phyloP scores from a whole-genome alignment of 2,329 filamentous ascomycete species.

The Passalora sequoiae region DNA sequence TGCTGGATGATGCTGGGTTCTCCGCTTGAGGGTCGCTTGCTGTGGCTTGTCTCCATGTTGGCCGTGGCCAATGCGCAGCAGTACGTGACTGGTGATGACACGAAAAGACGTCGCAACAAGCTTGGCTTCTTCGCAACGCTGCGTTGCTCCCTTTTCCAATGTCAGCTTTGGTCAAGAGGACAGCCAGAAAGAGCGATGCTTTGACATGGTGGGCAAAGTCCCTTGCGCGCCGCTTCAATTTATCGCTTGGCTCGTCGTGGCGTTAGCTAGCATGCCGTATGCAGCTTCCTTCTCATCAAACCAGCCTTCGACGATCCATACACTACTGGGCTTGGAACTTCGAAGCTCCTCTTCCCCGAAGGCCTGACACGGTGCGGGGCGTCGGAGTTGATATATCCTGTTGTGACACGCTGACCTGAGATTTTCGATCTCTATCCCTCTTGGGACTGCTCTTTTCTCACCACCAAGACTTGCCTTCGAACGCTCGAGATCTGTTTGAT shows the following conservation, averaged over 20 bases:
- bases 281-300: slow-evolving; percentile 15
- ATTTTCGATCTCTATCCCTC: slow-evolving; percentile 2
- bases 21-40: slow-evolving; percentile 17
- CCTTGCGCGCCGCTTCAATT: background rate
- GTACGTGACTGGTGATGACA: background rate
- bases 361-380: slow-evolving; percentile 22
- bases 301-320: slow-evolving; percentile 15
- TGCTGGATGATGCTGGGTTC: slow-evolving; percentile 15
- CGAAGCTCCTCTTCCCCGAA: slow-evolving; percentile 20
- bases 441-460: background rate
- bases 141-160: no score
- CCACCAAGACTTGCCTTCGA: background rate
- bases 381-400: slow-evolving; percentile 23
- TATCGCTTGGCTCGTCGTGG: slow-evolving; percentile 17
- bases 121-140: background rate
- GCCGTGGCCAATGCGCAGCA: background rate
- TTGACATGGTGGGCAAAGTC: background rate
- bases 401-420: slow-evolving; percentile 8
- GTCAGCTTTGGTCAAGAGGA: background rate
- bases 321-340: slow-evolving; percentile 11
- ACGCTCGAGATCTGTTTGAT: background rate
- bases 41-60: slow-evolving; percentile 8
- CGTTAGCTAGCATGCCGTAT: slow-evolving; percentile 17
- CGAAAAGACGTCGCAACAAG: background rate
- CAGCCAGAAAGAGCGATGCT: background rate